Base-by-base conservation (phyloP, 140 eudicot genomes). In the Oenanthe javanica region DNA sequence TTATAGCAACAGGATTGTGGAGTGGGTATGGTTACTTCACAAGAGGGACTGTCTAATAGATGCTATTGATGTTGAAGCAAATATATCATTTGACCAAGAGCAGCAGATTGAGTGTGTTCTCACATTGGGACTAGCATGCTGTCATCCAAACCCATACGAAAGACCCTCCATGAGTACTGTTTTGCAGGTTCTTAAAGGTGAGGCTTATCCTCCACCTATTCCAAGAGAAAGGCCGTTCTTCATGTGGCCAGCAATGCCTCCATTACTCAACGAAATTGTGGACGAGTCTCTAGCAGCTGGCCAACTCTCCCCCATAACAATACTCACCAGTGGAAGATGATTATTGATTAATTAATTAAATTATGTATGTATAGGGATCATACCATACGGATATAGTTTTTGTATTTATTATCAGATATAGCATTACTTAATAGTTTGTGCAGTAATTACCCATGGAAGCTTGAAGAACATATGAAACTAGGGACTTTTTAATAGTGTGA, bases 141-240 rank as follows among this genome's bases (percentile, higher is more conserved):
- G 77, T 48, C 77, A 73, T 73, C 77, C 77, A 9, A 73, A 73
- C 19, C 77, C 77, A 73, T 8, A 73, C 38, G 77, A 73, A 10
- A 73, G 77, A 73, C 77, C 77, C 54, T 73, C 77, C 8, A 45
- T 73, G 77, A 73, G 55, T 38, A 73, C 50, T 45, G 77, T 73
- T 46, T 45, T 45, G 54, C 77, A 73, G 77, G 77, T 73, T 45
- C 77, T 73, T 46, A 73, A 45, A 73, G 77, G 77, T 18, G 77
- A 73, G 38, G 55, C 77, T 21, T 9, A 23, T 73, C 77, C 54
- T 21, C 77, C 77, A 19, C 8, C 15, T 45, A 10, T 73, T 18
- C 77, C 77, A 21, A 73, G 18, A 73, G 77, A 73, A 48, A 45
- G 14, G 50, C 77, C 77, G 1, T 1, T n/a, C 54, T 73, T 73